Percentiles rank a stretch among this genome's conserved stretches.
Conservation (phyloP, 176 grass and related monocot species). For the Carex cristatella region DNA sequence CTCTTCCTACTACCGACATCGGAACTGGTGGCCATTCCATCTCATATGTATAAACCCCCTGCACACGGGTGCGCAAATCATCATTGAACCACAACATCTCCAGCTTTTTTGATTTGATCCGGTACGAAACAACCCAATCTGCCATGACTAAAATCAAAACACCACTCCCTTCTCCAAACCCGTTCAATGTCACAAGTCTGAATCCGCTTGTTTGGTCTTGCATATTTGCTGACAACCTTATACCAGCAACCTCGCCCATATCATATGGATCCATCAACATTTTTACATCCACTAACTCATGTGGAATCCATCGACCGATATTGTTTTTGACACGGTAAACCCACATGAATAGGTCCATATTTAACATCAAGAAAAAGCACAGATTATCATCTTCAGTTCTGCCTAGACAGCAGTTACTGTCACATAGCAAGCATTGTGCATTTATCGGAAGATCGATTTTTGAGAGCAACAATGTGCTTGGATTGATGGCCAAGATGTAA, state of each 20-base stretch:
- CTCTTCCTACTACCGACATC: background rate
- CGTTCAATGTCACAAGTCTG: conserved; percentile 41
- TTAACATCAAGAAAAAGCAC: conserved; percentile 40
- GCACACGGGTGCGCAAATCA: conserved; percentile 24
- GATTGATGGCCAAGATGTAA: conserved; percentile 37
- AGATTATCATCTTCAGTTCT: conserved; percentile 30
- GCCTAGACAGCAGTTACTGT: conserved; percentile 44
- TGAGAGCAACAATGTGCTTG: conserved; percentile 16
- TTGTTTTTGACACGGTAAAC: background rate
- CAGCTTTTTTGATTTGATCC: conserved; percentile 19
- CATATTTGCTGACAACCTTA: conserved; percentile 44
- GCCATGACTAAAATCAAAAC: conserved; percentile 43
- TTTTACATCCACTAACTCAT: conserved; percentile 19
- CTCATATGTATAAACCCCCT: conserved; percentile 33
- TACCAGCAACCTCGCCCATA: conserved; percentile 14
- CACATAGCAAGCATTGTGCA: background rate
- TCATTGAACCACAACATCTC: conserved; percentile 35
- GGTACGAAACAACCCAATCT: conserved; percentile 40
- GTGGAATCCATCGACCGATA: conserved; percentile 21
- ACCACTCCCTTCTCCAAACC: conserved; percentile 40
- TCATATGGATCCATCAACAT: conserved; percentile 6
- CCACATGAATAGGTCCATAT: conserved; percentile 15
- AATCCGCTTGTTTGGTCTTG: conserved; percentile 32
- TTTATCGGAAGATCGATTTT: conserved; percentile 26
- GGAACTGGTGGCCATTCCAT: conserved; percentile 52